These are phyloP conservation scores for Cryptococcus sp. DNA, from an alignment of 1,284 basidiomycete genomes.

Conservation along the genomic window DNA sequence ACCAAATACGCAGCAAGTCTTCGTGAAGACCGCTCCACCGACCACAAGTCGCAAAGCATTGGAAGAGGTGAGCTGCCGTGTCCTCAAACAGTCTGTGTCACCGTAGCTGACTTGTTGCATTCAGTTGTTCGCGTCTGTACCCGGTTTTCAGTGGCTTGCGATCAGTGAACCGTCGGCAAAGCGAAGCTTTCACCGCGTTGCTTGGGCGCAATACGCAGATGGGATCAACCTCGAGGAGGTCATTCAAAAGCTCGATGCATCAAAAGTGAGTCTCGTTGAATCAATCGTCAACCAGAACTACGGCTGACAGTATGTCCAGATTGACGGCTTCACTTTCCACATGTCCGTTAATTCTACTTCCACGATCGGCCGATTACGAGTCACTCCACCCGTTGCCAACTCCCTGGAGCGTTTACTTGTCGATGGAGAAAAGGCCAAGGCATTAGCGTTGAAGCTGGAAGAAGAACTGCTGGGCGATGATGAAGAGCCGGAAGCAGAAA, in stretches of 20 bases:
- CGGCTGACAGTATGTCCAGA: conserved; percentile 56
- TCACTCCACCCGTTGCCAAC: conserved; percentile 76
- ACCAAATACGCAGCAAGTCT: conserved; percentile 81
- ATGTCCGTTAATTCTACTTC: conserved; percentile 78
- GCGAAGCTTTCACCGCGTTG: conserved; percentile 85
- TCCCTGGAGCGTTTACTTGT: conserved; percentile 73
- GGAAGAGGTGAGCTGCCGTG: conserved; percentile 66
- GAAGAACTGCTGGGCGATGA: conserved; percentile 58
- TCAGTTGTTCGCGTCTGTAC: conserved; percentile 49
- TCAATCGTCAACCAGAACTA: not conserved
- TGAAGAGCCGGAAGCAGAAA: conserved; percentile 41
- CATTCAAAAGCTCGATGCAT: conserved; percentile 72
- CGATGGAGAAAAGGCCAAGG: conserved; percentile 72
- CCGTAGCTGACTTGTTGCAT: not conserved
- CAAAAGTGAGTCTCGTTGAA: conserved; percentile 64
- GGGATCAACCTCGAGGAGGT: conserved; percentile 76
- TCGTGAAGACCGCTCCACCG: conserved; percentile 90
- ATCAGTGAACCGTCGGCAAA: conserved; percentile 86
- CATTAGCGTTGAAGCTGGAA: conserved; percentile 71
- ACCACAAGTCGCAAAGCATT: conserved; percentile 82
- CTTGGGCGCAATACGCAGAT: conserved; percentile 82
- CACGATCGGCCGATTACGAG: conserved; percentile 72
- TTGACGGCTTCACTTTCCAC: conserved; percentile 89
- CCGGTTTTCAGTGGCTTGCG: conserved; percentile 68
- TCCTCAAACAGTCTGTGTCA: not conserved